Evolutionary conservation across 306 rosid genomes (phyloP).

Genomic region (Echinosophora koreensis): DNA sequence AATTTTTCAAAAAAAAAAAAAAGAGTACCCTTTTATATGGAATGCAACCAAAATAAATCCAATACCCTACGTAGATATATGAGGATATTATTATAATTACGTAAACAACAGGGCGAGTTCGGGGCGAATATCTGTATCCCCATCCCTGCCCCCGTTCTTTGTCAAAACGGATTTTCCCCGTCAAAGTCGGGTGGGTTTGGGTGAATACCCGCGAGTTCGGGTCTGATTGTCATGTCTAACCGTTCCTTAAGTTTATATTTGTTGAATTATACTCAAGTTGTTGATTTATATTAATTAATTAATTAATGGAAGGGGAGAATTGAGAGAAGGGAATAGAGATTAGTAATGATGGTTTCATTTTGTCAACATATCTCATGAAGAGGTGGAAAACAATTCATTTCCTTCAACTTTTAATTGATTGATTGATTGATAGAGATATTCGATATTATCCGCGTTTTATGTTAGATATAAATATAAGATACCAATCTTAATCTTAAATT

Average conservation of each 20-base stretch:
- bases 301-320: background rate
- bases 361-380: constrained; percentile 31
- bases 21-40: too few species aligned
- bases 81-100: too few species aligned
- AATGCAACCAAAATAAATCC: too few species aligned
- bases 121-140: too few species aligned
- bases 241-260: background rate
- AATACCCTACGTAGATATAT: too few species aligned
- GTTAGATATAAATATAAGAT: too few species aligned
- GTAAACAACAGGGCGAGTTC: too few species aligned
- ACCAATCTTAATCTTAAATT: background rate
- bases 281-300: background rate
- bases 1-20: too few species aligned
- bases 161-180: too few species aligned
- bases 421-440: constrained; percentile 24
- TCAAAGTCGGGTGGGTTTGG: too few species aligned
- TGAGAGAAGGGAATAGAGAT: background rate
- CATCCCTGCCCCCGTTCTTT: too few species aligned
- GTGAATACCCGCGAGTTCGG: too few species aligned
- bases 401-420: constrained; percentile 13
- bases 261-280: background rate
- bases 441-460: background rate
- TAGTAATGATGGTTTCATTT: constrained; percentile 8
- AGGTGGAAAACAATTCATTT: constrained; percentile 24
- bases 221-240: background rate